Evolutionary conservation across 2,329 filamentous ascomycete genomes (phyloP).

Genomic region (Paecilomyces sp.): DNA sequence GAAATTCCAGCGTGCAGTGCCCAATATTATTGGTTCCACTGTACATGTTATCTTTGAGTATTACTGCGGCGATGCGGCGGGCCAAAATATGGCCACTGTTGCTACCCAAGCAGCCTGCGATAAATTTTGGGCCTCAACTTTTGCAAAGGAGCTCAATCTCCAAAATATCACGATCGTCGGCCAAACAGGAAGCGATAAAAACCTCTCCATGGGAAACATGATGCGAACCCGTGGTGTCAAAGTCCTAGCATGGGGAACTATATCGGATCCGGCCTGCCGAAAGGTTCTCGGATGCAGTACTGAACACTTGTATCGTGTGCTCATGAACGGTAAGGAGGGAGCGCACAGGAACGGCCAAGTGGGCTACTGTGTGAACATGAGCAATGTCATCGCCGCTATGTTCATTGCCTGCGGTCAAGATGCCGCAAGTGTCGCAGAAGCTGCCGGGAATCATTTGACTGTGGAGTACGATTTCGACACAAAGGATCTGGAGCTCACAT

Average conservation of each 20-base stretch:
- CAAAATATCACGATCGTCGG: conserved; percentile 13
- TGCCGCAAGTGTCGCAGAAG: conserved; percentile 12
- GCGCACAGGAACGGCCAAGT: conserved; percentile 12
- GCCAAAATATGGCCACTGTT: conserved; percentile 25
- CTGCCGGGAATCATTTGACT: conserved; percentile 15
- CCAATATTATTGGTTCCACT: conserved; percentile 12
- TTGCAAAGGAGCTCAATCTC: conserved; percentile 5
- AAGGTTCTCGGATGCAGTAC: conserved; percentile 12
- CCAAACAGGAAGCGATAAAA: conserved; percentile 18
- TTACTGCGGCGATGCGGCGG: conserved; percentile 18
- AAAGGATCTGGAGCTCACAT: conserved; percentile 11
- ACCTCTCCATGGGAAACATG: conserved; percentile 16
- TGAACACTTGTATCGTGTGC: conserved; percentile 5
- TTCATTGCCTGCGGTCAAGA: conserved; percentile 19
- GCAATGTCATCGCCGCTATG: conserved; percentile 15
- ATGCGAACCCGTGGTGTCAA: conserved; percentile 14
- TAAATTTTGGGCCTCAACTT: conserved; percentile 7
- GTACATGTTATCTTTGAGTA: conserved; percentile 18
- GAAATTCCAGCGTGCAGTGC: conserved; percentile 7
- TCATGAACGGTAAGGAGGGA: conserved; percentile 8
- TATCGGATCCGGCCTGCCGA: conserved; percentile 11
- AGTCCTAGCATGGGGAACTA: conserved; percentile 18
- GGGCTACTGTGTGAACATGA: conserved; percentile 11
- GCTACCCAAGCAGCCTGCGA: conserved; percentile 19
- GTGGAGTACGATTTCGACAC: conserved; percentile 12